Percentiles rank a stretch among this genome's conserved stretches.
Conservation (phyloP, 257 asterid genomes). For the Cruciata laevipes region DNA sequence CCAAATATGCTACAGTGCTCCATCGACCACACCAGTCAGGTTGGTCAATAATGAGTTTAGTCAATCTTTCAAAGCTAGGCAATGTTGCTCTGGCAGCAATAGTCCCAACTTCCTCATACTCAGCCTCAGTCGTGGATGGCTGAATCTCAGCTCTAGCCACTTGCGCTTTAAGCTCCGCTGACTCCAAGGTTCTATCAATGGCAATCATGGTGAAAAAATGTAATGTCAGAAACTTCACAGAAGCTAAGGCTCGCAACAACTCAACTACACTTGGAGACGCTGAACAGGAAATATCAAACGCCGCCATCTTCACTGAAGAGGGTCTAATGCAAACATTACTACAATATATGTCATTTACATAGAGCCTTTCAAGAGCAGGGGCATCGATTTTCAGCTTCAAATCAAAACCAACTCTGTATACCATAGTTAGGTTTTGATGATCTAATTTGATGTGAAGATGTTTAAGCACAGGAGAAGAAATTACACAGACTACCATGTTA, state of each 20-base stretch:
- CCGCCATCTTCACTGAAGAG: background rate
- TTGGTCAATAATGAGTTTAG: background rate
- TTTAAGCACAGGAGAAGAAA: background rate
- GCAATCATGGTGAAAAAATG: background rate
- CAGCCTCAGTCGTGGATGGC: too few relatives aligned
- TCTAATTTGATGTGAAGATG: background rate
- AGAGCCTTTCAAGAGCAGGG: background rate
- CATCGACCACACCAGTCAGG: background rate
- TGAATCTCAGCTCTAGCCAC: background rate
- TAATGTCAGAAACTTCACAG: background rate
- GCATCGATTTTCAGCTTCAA: background rate
- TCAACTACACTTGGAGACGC: background rate
- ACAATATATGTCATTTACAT: background rate
- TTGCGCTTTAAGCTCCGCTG: too few relatives aligned
- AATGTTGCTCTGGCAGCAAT: background rate
- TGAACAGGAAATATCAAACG: background rate
- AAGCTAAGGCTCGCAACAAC: background rate
- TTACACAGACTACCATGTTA: background rate
- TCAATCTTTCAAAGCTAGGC: background rate
- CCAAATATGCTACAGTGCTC: background rate
- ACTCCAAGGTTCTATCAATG: background rate
- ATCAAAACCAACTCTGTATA: background rate
- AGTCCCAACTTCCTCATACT: background rate
- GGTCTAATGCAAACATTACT: background rate
- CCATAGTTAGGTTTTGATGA: background rate